phyloP scores from a whole-genome alignment of 805 yeast genomes.

The Metschnikowia koreensis region DNA sequence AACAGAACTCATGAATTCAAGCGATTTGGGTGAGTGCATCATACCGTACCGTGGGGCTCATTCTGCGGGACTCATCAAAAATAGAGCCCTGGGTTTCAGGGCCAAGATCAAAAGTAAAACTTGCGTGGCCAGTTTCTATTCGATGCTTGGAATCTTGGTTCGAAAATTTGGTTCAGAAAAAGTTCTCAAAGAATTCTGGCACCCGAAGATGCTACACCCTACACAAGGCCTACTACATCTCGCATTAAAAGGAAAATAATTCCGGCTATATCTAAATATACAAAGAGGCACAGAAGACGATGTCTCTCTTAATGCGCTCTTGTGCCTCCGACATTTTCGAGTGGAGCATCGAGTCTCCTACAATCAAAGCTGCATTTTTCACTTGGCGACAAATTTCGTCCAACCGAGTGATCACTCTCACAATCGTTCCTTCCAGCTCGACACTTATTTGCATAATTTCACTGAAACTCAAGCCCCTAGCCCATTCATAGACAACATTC shows the following conservation, averaged over 20 bases:
- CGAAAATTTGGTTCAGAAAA: slow-evolving; percentile 27
- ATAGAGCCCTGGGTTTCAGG: slow-evolving; percentile 14
- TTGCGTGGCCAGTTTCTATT: slow-evolving; percentile 36
- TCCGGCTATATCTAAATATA: slow-evolving; percentile 50
- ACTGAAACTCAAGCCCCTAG: slow-evolving; percentile 86
- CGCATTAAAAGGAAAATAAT: slow-evolving; percentile 7
- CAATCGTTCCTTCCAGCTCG: slow-evolving; percentile 95
- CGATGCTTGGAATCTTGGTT: slow-evolving; percentile 36
- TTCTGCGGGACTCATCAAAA: slow-evolving; percentile 19
- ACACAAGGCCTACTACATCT: slow-evolving; percentile 30
- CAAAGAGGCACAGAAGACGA: slow-evolving; percentile 93
- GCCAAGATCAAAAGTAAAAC: slow-evolving; percentile 22
- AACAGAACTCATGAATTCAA: slow-evolving; percentile 32
- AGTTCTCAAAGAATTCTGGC: slow-evolving; percentile 21
- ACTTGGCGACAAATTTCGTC: slow-evolving; percentile 96
- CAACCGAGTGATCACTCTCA: slow-evolving; percentile 87
- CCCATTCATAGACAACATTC: slow-evolving; percentile 98
- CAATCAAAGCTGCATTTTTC: slow-evolving; percentile 86
- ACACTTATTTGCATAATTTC: slow-evolving; percentile 86
- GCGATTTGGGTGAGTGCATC: slow-evolving; percentile 25
- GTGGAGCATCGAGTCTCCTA: slow-evolving; percentile 90
- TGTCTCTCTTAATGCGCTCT: slow-evolving; percentile 92
- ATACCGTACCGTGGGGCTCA: slow-evolving; percentile 34
- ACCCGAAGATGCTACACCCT: slow-evolving; percentile 14
- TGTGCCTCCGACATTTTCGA: slow-evolving; percentile 89